Base-by-base conservation (phyloP, 768 basidiomycete genomes). In the Hebeloma cylindrosporum region DNA sequence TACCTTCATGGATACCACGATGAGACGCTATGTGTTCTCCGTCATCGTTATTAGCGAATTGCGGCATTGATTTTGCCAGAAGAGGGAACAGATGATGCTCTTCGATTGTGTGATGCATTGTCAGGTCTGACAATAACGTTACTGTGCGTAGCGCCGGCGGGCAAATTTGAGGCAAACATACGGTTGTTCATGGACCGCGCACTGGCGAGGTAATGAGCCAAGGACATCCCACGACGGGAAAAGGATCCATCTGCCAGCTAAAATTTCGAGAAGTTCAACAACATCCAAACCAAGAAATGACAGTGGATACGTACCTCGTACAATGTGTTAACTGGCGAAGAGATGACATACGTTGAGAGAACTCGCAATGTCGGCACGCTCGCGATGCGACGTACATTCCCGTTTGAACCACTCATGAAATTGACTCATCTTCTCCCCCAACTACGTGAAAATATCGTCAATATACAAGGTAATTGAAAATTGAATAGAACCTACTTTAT, bases 171-270 rank as follows among this genome's bases (percentile, higher is more conserved):
- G n/a, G 20, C 10, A 28, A 22, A 50, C 62, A 18, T 49, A 80
- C 79, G 70, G 44, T 67, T 60, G 20, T 67, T 68, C 26, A 80
- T 58, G 2, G 64, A 53, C 20, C 59, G 53, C 0, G 71, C 70
- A 13, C 58, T 61, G 8, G 68, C 54, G 13, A 82, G 66, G 52
- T 75, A 80, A 28, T 59, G 50, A 5, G 53, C 34, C 8, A 79
- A 63, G 5, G 66, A 69, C 53, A 78, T 60, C 13, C 75, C 75
- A n/a, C 62, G 64, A 25, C 62, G 59, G 30, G 55, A 63, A 58
- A 73, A 80, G 1, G 76, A 73, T 8, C 77, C 77, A 56, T 82
- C 78, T 29, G 78, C 74, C 1, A 77, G 61, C 79, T 80, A 22
- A 13, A 21, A 36, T 14, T 8, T 22, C 26, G 7, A 37, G 22